Conservation (phyloP, 495 filamentous ascomycete species). For the Aspergillus conjunctus region DNA sequence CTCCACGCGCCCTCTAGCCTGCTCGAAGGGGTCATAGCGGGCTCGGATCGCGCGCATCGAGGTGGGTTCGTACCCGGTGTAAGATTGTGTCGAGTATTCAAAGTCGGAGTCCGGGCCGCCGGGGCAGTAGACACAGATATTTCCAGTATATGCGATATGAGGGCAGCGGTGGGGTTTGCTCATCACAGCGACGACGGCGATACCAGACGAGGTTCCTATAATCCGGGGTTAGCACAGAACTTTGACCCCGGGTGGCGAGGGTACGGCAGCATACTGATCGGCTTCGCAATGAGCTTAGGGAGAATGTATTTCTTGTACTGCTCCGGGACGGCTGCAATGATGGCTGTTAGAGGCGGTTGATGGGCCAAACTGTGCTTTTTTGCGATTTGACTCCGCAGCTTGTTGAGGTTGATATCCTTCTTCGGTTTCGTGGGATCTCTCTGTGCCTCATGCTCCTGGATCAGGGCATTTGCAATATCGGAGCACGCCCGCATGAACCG, state of each 20-base stretch:
- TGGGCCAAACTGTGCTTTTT: slow-evolving; percentile 86
- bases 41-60: slow-evolving; percentile 98
- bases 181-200: slow-evolving; percentile 99
- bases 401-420: slow-evolving; percentile 92
- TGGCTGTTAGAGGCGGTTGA: slow-evolving; percentile 90
- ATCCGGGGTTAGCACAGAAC: slow-evolving; percentile 22
- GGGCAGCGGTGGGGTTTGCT: slow-evolving; percentile 98
- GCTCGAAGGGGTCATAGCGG: slow-evolving; percentile 96
- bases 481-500: slow-evolving; percentile 91
- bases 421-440: slow-evolving; percentile 68
- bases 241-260: neutral
- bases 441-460: slow-evolving; percentile 85
- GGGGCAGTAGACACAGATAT: slow-evolving; percentile 98
- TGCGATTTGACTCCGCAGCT: slow-evolving; percentile 79
- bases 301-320: slow-evolving; percentile 99
- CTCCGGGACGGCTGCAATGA: slow-evolving; percentile 95
- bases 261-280: slow-evolving; percentile 69
- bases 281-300: slow-evolving; percentile 93
- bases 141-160: slow-evolving; percentile 96
- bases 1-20: slow-evolving; percentile 92
- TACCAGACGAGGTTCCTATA: slow-evolving; percentile 85
- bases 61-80: slow-evolving; percentile 97
- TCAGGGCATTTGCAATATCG: slow-evolving; percentile 88
- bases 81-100: slow-evolving; percentile 97
- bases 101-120: slow-evolving; percentile 97